Conservation (phyloP, 495 filamentous ascomycete genomes). For the Hypoxylon lienhwacheense region DNA sequence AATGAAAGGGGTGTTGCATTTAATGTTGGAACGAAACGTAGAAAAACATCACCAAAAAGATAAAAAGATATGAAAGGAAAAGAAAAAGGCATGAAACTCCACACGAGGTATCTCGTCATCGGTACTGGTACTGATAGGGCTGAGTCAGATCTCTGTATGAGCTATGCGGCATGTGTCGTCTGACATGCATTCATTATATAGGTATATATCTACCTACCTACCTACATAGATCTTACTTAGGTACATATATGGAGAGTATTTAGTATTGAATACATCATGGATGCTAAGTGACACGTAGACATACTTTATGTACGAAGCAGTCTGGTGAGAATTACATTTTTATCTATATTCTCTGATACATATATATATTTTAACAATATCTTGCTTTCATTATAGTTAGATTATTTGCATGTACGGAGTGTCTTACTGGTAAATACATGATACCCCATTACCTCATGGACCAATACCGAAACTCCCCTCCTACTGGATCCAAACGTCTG, state of each 20-base stretch:
- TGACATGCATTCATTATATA: too few species aligned
- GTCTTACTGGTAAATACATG: too few species aligned
- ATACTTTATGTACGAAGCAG: too few species aligned
- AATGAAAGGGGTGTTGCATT: too few species aligned
- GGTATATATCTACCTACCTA: neutral
- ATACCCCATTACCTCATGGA: too few species aligned
- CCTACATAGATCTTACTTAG: neutral
- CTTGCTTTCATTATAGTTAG: too few species aligned
- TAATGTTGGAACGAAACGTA: too few species aligned
- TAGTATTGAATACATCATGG: neutral
- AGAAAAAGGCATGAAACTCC: neutral
- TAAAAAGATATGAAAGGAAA: neutral
- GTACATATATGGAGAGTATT: neutral
- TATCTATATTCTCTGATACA: neutral
- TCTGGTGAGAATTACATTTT: neutral
- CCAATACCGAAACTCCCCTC: too few species aligned
- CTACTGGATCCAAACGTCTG: conserved; percentile 22
- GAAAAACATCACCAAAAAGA: neutral
- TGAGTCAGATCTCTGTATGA: conserved; percentile 25
- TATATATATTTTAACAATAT: neutral
- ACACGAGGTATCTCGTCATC: conserved; percentile 21
- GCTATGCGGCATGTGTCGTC: neutral
- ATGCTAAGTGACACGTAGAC: too few species aligned
- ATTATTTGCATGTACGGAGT: too few species aligned
- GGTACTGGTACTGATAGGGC: conserved; percentile 32